Conservation (phyloP, 805 yeast genomes). For the Saturnispora bothae region DNA sequence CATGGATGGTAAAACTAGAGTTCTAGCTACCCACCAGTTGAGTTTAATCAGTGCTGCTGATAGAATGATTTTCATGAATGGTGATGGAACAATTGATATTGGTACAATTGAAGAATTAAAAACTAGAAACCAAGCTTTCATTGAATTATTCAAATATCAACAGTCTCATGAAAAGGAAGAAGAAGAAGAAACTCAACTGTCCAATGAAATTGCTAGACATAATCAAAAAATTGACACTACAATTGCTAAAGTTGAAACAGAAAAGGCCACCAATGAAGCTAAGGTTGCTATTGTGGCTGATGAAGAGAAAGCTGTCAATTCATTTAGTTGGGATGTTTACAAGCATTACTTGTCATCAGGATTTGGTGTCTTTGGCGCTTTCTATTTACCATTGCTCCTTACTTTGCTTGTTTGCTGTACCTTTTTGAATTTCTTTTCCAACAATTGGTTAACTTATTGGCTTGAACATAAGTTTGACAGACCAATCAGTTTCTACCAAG, state of each 20-base stretch:
- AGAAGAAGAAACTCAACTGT: slow-evolving; percentile 13
- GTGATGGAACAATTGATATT: slow-evolving; percentile 48
- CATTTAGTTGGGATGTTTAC: slow-evolving; percentile 40
- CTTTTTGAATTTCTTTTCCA: slow-evolving; percentile 48
- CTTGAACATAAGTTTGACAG: slow-evolving; percentile 41
- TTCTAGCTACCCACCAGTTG: slow-evolving; percentile 79
- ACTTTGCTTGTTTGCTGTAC: slow-evolving; percentile 27
- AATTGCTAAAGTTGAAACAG: slow-evolving; percentile 11
- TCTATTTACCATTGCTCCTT: slow-evolving; percentile 23
- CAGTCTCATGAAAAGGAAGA: slow-evolving; percentile 13
- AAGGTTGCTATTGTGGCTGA: slow-evolving; percentile 25
- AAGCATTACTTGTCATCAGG: slow-evolving; percentile 42
- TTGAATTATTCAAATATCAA: slow-evolving; percentile 31
- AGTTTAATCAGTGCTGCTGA: slow-evolving; percentile 62
- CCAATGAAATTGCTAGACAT: slow-evolving; percentile 7
- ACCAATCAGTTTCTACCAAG: slow-evolving; percentile 55
- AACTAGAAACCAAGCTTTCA: slow-evolving; percentile 27
- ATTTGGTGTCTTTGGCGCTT: slow-evolving; percentile 34
- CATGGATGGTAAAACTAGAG: slow-evolving; percentile 46
- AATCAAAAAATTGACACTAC: slow-evolving; percentile 11
- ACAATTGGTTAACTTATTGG: slow-evolving; percentile 85
- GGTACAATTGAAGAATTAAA: slow-evolving; percentile 53
- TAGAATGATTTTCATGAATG: slow-evolving; percentile 54
- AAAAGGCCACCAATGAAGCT: not conserved
- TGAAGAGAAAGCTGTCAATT: slow-evolving; percentile 52